Evolutionary conservation across 2,329 filamentous ascomycete genomes (phyloP).

Genomic region (Penicillium freii): DNA sequence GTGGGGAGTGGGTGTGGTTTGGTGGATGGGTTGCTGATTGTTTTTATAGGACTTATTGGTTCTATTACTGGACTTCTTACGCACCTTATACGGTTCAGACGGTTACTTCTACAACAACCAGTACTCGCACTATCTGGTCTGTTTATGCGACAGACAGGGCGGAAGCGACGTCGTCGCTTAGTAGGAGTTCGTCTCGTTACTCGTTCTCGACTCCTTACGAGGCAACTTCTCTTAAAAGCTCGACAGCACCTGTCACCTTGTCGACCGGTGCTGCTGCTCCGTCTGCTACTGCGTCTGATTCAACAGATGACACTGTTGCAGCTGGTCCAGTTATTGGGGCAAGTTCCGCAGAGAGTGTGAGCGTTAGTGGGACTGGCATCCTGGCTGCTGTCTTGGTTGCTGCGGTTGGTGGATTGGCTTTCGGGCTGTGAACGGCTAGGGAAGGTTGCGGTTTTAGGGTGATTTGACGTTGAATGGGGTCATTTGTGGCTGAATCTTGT

Average conservation of each 20-base stretch:
- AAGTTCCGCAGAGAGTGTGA: not conserved
- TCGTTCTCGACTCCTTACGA: slow-evolving; percentile 12
- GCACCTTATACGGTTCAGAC: slow-evolving; percentile 17
- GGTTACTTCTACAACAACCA: slow-evolving; percentile 19
- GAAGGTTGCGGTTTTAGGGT: no score
- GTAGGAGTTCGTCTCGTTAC: not conserved
- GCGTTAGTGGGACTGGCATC: not conserved
- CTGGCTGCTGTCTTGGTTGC: slow-evolving; percentile 2
- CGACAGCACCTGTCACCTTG: slow-evolving; percentile 10
- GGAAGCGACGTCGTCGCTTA: slow-evolving; percentile 11
- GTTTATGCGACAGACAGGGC: slow-evolving; percentile 13
- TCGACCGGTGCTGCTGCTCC: not conserved
- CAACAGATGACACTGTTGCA: not conserved
- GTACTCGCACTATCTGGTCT: slow-evolving; percentile 16
- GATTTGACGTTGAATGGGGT: not conserved
- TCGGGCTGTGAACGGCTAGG: slow-evolving; percentile 12
- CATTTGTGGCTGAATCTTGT: not conserved
- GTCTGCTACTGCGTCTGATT: not conserved
- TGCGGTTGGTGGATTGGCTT: slow-evolving; percentile 16
- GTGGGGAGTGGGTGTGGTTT: no score
- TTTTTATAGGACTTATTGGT: slow-evolving; percentile 18
- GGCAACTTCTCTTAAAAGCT: slow-evolving; percentile 18
- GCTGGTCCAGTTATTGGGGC: not conserved
- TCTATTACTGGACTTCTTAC: slow-evolving; percentile 23
- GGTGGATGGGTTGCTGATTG: not conserved